Percentiles rank a stretch among this genome's conserved stretches.
phyloP scores from a whole-genome alignment of 2,329 filamentous ascomycete species.

The Fusarium sp. region DNA sequence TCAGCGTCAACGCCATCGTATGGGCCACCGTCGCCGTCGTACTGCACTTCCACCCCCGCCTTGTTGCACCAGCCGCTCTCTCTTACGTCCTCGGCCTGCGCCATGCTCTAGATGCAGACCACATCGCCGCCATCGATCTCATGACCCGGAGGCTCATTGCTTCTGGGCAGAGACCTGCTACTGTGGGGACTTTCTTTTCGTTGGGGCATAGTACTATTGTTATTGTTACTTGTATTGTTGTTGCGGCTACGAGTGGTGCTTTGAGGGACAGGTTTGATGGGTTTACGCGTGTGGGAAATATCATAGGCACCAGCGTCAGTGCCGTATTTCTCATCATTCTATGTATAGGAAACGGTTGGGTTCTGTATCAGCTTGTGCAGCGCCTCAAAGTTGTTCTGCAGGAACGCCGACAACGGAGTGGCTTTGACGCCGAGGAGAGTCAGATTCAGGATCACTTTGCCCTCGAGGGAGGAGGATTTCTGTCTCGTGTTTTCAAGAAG shows the following conservation, averaged over 20 bases:
- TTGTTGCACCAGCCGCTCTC: slow-evolving; percentile 84
- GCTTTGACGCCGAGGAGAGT: slow-evolving; percentile 39
- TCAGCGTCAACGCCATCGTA: slow-evolving; percentile 63
- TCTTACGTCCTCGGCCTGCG: slow-evolving; percentile 90
- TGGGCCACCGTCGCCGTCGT: slow-evolving; percentile 68
- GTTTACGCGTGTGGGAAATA: slow-evolving; percentile 84
- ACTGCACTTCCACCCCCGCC: slow-evolving; percentile 65
- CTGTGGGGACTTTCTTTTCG: slow-evolving; percentile 94
- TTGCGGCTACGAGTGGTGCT: slow-evolving; percentile 89
- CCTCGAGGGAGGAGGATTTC: slow-evolving; percentile 81
- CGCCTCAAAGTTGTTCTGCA: slow-evolving; percentile 73
- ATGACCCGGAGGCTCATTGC: slow-evolving; percentile 93
- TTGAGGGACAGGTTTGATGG: slow-evolving; percentile 83
- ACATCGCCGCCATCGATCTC: slow-evolving; percentile 87
- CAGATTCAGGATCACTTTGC: slow-evolving; percentile 64
- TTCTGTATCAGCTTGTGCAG: slow-evolving; percentile 80
- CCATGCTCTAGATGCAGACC: slow-evolving; percentile 98
- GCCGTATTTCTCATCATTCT: slow-evolving; percentile 86
- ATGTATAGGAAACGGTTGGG: slow-evolving; percentile 86
- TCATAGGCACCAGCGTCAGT: slow-evolving; percentile 89
- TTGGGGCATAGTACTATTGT: slow-evolving; percentile 95
- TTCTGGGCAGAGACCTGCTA: slow-evolving; percentile 85
- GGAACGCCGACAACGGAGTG: slow-evolving; percentile 44
- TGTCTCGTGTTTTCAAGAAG: slow-evolving; percentile 77
- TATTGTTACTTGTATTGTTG: slow-evolving; percentile 88